A percentile compares a stretch with the other conserved stretches of the same genome.
phyloP scores from a whole-genome alignment of 192 early-diverging fungal genomes.

The Coemansia biformis region DNA sequence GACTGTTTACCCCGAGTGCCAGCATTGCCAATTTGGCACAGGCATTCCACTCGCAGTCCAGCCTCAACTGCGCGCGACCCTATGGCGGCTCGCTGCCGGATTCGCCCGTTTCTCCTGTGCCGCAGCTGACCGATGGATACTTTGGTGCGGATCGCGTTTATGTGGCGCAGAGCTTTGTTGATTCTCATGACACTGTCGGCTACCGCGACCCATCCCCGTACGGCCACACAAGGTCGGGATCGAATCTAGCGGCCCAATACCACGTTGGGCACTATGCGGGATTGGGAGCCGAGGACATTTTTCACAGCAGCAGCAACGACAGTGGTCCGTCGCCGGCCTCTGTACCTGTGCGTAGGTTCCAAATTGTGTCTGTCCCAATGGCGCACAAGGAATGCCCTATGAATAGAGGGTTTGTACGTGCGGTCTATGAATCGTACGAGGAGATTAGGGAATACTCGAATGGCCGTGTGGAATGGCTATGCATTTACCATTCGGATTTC shows the following conservation, averaged over 20 bases:
- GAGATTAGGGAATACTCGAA: constrained; percentile 34
- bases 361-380: constrained; percentile 28
- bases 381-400: constrained; percentile 18
- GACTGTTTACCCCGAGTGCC: constrained; percentile 39
- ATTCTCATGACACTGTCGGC: constrained; percentile 8
- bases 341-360: constrained; percentile 23
- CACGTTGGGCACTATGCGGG: no score
- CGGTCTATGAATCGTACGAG: constrained; percentile 41
- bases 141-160: constrained; percentile 1
- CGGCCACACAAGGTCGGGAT: background rate
- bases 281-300: no score
- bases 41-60: constrained; percentile 22
- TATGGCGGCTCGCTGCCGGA: background rate
- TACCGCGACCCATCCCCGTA: background rate
- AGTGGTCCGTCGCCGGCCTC: background rate
- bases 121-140: constrained; percentile 2
- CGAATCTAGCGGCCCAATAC: no score
- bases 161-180: constrained; percentile 12
- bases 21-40: constrained; percentile 39
- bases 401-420: constrained; percentile 30
- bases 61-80: constrained; percentile 1
- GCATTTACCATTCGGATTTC: constrained; percentile 42
- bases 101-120: no score
- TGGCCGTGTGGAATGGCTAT: constrained; percentile 34
- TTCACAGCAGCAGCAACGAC: no score